These are phyloP conservation scores for Rutidosis leptorrhynchoides DNA, from an alignment of 129 eudicot genomes.

Conservation along the genomic window DNA sequence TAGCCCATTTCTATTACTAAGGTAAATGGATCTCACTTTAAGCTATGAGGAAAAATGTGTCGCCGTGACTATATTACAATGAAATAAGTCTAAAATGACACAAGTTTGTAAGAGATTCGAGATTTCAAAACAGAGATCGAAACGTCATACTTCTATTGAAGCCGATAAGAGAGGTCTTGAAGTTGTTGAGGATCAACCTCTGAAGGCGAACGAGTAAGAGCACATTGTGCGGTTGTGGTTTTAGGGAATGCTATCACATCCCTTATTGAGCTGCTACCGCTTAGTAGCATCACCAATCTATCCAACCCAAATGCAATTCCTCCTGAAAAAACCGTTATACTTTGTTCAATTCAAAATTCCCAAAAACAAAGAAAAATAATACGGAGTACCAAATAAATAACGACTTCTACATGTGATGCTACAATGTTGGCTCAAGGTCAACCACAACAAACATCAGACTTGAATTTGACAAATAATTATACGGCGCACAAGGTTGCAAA, in stretches of 20 bases:
- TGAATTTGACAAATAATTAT: not conserved
- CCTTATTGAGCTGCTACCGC: conserved; percentile 77
- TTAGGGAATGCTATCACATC: conserved; percentile 97
- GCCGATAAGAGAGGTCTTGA: conserved; percentile 52
- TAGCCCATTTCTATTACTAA: not conserved
- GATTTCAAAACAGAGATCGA: not conserved
- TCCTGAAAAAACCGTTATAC: conserved; percentile 27
- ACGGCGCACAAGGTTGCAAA: too few relatives aligned
- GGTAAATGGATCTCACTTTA: not conserved
- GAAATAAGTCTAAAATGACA: conserved; percentile 5
- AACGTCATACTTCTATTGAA: conserved; percentile 11
- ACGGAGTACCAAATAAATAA: too few relatives aligned
- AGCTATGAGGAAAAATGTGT: not conserved
- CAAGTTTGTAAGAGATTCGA: not conserved
- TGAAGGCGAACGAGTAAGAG: conserved; percentile 94
- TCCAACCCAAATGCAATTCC: conserved; percentile 97
- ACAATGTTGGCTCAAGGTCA: too few relatives aligned
- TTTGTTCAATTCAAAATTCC: not conserved
- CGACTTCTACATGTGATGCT: not conserved
- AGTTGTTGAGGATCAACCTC: conserved; percentile 92
- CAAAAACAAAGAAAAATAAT: too few relatives aligned
- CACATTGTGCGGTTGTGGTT: conserved; percentile 89
- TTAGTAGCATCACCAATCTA: conserved; percentile 83
- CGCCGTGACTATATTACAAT: not conserved
- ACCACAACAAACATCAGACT: not conserved